phyloP scores from a whole-genome alignment of 1,139 yeast species.

The Scheffersomyces titani region DNA sequence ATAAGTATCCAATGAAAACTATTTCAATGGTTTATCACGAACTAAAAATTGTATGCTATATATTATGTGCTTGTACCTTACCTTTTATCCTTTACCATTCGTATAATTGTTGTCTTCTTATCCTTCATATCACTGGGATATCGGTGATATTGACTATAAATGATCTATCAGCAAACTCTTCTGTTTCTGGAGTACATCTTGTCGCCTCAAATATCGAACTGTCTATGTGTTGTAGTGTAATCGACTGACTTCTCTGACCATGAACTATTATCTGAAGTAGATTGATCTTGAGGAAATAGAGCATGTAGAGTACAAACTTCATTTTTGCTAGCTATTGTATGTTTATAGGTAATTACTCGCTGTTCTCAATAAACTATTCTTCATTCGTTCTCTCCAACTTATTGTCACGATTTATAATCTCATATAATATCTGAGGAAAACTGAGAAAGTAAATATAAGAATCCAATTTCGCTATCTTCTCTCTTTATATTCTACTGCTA shows the following conservation, averaged over 20 bases:
- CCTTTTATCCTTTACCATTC: background rate
- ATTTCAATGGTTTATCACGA: background rate
- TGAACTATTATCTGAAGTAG: conserved; percentile 38
- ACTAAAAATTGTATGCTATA: background rate
- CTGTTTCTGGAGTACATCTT: conserved; percentile 25
- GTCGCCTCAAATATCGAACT: conserved; percentile 39
- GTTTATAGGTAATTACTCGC: background rate
- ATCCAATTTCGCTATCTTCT: background rate
- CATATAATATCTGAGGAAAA: background rate
- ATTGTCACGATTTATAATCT: background rate
- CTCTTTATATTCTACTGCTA: background rate
- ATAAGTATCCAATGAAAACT: background rate
- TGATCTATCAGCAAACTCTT: conserved; percentile 20
- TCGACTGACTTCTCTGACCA: conserved; percentile 35
- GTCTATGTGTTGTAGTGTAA: conserved; percentile 34
- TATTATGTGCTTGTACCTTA: background rate
- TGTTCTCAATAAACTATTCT: background rate
- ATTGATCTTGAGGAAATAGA: conserved; percentile 41
- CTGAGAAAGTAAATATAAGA: background rate
- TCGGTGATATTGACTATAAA: conserved; percentile 30
- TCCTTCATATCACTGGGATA: conserved; percentile 18
- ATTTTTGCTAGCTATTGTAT: conserved; percentile 13
- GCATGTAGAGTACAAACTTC: conserved; percentile 35
- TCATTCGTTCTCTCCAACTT: conserved; percentile 1
- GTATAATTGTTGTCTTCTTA: background rate